phyloP scores from a whole-genome alignment of 2,329 filamentous ascomycete species.

The Fusarium luffae region DNA sequence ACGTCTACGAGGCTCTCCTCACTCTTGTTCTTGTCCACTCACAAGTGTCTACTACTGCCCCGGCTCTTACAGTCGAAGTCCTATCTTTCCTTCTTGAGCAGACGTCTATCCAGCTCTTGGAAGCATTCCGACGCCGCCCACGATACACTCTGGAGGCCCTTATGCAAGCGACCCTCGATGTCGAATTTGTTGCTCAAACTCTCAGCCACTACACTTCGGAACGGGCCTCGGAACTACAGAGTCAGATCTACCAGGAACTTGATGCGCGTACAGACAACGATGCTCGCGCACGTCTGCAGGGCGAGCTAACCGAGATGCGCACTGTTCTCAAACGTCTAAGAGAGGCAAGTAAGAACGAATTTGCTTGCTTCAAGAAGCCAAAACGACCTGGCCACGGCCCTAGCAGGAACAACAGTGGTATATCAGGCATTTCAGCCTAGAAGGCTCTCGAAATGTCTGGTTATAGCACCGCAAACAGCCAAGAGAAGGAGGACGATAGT shows the following conservation, averaged over 20 bases:
- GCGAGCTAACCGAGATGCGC: slow-evolving; percentile 90
- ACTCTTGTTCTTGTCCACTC: slow-evolving; percentile 90
- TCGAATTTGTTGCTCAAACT: slow-evolving; percentile 96
- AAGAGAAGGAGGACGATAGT: slow-evolving; percentile 18
- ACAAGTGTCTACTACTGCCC: slow-evolving; percentile 83
- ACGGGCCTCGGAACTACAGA: slow-evolving; percentile 81
- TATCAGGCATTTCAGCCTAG: slow-evolving; percentile 44
- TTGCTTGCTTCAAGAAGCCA: slow-evolving; percentile 82
- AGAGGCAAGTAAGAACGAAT: slow-evolving; percentile 85
- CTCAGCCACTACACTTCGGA: slow-evolving; percentile 90
- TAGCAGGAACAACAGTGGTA: slow-evolving; percentile 49
- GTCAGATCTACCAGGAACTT: slow-evolving; percentile 90
- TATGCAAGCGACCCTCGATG: slow-evolving; percentile 97
- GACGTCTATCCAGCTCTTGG: slow-evolving; percentile 81
- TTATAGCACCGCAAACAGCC: not conserved
- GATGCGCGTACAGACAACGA: slow-evolving; percentile 91
- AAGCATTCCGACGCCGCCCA: slow-evolving; percentile 76
- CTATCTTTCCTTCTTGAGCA: slow-evolving; percentile 89
- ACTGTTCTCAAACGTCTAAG: slow-evolving; percentile 84
- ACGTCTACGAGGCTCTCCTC: slow-evolving; percentile 89
- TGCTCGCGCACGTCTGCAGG: slow-evolving; percentile 81
- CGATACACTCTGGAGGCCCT: slow-evolving; percentile 82
- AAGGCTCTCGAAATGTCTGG: slow-evolving; percentile 20
- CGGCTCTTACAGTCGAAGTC: slow-evolving; percentile 81
- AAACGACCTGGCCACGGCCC: slow-evolving; percentile 56